phyloP scores from a whole-genome alignment of 2,329 filamentous ascomycete genomes.

The Malbranchea zuffiana region DNA sequence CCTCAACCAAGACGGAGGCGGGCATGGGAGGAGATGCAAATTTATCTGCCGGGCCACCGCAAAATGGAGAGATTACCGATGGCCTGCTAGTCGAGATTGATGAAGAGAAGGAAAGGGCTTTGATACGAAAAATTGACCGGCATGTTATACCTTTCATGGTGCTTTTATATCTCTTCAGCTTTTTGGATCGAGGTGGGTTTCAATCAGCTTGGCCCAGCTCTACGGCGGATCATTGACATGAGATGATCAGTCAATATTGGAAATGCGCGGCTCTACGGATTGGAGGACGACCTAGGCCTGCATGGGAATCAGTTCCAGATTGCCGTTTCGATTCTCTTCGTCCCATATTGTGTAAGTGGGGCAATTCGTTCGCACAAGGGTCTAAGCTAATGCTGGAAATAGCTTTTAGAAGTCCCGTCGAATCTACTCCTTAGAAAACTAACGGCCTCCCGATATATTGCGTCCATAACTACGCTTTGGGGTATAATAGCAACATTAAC shows the following conservation, averaged over 20 bases:
- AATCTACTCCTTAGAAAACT: slow-evolving; percentile 55
- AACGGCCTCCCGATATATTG: slow-evolving; percentile 49
- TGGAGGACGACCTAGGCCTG: slow-evolving; percentile 53
- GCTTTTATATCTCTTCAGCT: slow-evolving; percentile 57
- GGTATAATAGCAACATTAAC: slow-evolving; percentile 40
- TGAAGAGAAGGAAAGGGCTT: slow-evolving; percentile 20
- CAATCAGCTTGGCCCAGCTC: background rate
- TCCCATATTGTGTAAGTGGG: slow-evolving; percentile 46
- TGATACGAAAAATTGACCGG: slow-evolving; percentile 33
- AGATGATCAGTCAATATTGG: slow-evolving; percentile 62
- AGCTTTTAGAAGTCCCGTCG: slow-evolving; percentile 52
- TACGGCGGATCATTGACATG: too few species aligned
- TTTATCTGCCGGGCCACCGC: too few species aligned
- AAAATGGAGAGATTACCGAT: background rate
- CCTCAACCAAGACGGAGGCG: too few species aligned
- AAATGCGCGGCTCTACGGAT: slow-evolving; percentile 54
- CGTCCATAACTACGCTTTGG: slow-evolving; percentile 51
- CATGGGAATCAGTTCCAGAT: slow-evolving; percentile 58
- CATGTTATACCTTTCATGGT: slow-evolving; percentile 34
- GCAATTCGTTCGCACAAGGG: background rate
- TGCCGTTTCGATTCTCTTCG: slow-evolving; percentile 55
- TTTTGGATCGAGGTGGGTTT: slow-evolving; percentile 50
- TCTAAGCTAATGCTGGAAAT: slow-evolving; percentile 11
- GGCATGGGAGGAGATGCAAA: too few species aligned
- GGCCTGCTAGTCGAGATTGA: slow-evolving; percentile 17